Evolutionary conservation across 768 basidiomycete genomes (phyloP), one percentile per base, ranked within the genome.

Genomic region (Kwoniella sp.): DNA sequence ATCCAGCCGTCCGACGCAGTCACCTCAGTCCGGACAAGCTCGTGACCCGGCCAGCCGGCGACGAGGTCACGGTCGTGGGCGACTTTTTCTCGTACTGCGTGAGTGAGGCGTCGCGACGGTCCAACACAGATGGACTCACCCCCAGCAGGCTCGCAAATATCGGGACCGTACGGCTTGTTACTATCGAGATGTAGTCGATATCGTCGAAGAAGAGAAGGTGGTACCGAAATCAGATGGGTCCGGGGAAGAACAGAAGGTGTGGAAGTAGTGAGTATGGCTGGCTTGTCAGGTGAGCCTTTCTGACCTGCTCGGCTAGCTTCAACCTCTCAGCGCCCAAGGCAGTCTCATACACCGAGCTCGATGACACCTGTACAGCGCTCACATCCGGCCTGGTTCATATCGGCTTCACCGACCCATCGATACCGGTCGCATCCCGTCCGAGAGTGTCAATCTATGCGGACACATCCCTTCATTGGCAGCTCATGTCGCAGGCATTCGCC

Each of bases 371-470:
- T 27, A 38, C 53, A 19, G 36, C 57, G 5, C 44, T 70, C 34
- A 54, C 64, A 5, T 64, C 69, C 1, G 71, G 65, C 5, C 48
- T 74, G 31, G 38, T 63, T 40, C 22, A 46, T 17, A 53, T 63
- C 15, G 67, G 65, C 50, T 58, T 60, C 41, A 63, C 61, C n/a
- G 38, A 34, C 22, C 53, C 56, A 10, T 32, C 40, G 5, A 26
- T 37, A 12, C 53, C 58, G 5, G 53, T 60, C n/a, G 28, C 56
- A 2, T 49, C 44, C 11, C 36, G 64, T 25, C 57, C 60, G 12
- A 47, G 71, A 39, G 69, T 67, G 15, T 63, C 63, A 3, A 71
- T 74, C 26, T 73, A 74, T 46, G 73, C 73, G 12, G 73, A 74
- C 38, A 74, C 73, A 2, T 57, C 46, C 14, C 28, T 74, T 6